A percentile compares a stretch with the other conserved stretches of the same genome.
Conservation (phyloP, 768 basidiomycete genomes). For the Mycena filopes region DNA sequence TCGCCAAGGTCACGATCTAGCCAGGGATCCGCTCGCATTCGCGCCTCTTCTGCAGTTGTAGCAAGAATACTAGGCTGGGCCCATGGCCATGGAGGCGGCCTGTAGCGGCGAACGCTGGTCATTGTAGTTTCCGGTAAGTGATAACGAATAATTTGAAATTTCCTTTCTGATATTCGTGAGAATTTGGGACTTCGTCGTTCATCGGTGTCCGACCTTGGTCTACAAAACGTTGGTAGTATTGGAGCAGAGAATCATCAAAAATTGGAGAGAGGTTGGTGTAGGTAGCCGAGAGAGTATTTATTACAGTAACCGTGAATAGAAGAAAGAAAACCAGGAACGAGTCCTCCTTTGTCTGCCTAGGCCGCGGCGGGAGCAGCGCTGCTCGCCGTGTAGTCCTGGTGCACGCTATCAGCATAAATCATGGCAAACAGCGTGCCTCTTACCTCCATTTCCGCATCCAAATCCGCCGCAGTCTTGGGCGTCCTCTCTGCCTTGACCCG, state of each 20-base stretch:
- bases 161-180: no score
- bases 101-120: not conserved
- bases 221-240: no score
- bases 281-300: not conserved
- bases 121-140: no score
- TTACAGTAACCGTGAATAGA: slow-evolving; percentile 10
- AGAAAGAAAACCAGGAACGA: slow-evolving; percentile 14
- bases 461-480: slow-evolving; percentile 85
- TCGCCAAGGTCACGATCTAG: slow-evolving; percentile 11
- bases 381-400: slow-evolving; percentile 75
- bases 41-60: not conserved
- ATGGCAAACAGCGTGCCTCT: slow-evolving; percentile 32
- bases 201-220: no score
- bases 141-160: no score
- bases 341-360: slow-evolving; percentile 9
- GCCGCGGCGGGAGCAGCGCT: slow-evolving; percentile 60
- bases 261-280: not conserved
- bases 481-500: slow-evolving; percentile 69
- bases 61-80: slow-evolving; percentile 14
- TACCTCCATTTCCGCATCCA: slow-evolving; percentile 99
- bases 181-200: no score
- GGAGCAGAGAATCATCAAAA: no score
- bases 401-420: slow-evolving; percentile 5
- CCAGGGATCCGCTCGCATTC: slow-evolving; percentile 2
- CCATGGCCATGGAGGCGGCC: slow-evolving; percentile 20